Conservation (phyloP, 805 yeast genomes). For the Middelhovenomyces tepae region DNA sequence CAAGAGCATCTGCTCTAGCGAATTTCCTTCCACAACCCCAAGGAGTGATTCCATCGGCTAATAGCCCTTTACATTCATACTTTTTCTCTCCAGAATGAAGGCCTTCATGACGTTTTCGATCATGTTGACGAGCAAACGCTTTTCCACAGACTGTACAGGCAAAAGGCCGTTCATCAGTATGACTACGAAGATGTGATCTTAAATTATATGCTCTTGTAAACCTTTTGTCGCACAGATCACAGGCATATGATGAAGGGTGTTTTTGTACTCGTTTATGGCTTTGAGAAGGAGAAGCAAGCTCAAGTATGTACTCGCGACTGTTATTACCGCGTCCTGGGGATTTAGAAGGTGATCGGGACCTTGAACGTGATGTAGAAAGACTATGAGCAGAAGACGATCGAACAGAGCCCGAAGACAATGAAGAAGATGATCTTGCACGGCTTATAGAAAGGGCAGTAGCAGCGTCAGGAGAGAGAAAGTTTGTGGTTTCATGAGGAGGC, state of each 20-base stretch:
- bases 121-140: slow-evolving; percentile 71
- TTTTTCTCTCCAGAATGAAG: slow-evolving; percentile 67
- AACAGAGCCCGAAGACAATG: no score
- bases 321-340: slow-evolving; percentile 13
- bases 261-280: slow-evolving; percentile 50
- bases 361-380: slow-evolving; percentile 6
- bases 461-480: slow-evolving; percentile 1
- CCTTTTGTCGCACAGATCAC: slow-evolving; percentile 74
- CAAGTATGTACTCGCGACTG: slow-evolving; percentile 50
- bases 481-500: neutral
- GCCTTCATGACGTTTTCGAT: slow-evolving; percentile 64
- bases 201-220: slow-evolving; percentile 91
- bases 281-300: slow-evolving; percentile 51
- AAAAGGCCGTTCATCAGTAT: slow-evolving; percentile 64
- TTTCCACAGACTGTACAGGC: slow-evolving; percentile 55
- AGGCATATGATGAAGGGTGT: slow-evolving; percentile 64
- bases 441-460: slow-evolving; percentile 1
- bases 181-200: slow-evolving; percentile 86
- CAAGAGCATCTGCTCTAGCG: slow-evolving; percentile 70
- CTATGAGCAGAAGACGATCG: neutral
- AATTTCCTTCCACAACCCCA: slow-evolving; percentile 75
- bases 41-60: slow-evolving; percentile 46
- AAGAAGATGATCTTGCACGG: neutral
- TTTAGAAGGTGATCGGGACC: slow-evolving; percentile 10
- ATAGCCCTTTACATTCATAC: slow-evolving; percentile 55